Conservation (phyloP, 2,329 filamentous ascomycete genomes). For the Pseudopithomyces chartarum region DNA sequence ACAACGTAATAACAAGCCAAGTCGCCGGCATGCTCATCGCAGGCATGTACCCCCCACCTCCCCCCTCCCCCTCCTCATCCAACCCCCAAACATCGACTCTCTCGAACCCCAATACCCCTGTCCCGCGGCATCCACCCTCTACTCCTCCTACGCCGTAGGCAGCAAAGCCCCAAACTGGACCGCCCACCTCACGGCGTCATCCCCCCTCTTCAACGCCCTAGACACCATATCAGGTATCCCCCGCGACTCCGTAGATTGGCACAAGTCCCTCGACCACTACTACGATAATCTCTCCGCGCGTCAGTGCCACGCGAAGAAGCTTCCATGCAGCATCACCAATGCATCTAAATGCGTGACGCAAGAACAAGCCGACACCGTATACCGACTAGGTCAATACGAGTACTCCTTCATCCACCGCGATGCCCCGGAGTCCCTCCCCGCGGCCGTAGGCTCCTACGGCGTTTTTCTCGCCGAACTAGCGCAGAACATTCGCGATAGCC, state of each 20-base stretch:
- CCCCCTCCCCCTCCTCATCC: constrained; percentile 49
- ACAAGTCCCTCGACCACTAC: constrained; percentile 78
- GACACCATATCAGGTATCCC: constrained; percentile 72
- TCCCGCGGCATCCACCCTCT: constrained; percentile 53
- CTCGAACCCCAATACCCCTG: constrained; percentile 77
- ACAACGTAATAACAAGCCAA: constrained; percentile 82
- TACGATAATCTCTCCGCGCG: constrained; percentile 82
- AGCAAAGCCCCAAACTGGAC: constrained; percentile 60
- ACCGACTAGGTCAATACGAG: constrained; percentile 78
- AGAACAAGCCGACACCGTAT: constrained; percentile 69
- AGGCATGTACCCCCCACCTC: constrained; percentile 60
- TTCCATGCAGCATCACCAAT: constrained; percentile 68
- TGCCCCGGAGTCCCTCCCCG: constrained; percentile 63
- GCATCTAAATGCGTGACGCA: constrained; percentile 64
- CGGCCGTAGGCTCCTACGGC: constrained; percentile 67
- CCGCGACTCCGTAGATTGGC: constrained; percentile 64
- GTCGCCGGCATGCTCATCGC: constrained; percentile 75
- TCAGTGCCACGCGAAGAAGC: constrained; percentile 73
- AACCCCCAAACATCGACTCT: constrained; percentile 66
- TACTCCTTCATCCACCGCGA: constrained; percentile 80
- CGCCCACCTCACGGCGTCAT: constrained; percentile 64
- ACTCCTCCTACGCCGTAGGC: constrained; percentile 52
- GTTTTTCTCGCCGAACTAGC: constrained; percentile 77
- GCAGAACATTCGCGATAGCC: constrained; percentile 61
- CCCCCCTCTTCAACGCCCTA: constrained; percentile 61